Conservation (phyloP, 768 basidiomycete species). For the Kwoniella dendrophila region DNA sequence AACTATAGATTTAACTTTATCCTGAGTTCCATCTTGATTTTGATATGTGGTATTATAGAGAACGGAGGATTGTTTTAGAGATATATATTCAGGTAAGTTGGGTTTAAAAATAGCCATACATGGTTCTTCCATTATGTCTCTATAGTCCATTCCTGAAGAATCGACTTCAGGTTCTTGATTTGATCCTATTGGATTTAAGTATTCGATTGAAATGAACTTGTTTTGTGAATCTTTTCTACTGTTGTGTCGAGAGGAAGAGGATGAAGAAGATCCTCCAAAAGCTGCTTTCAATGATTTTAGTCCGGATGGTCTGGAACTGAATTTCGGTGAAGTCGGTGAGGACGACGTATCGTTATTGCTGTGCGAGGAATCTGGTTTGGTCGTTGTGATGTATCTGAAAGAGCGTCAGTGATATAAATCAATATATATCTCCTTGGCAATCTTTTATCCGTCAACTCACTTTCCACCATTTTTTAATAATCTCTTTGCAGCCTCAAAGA, state of each 20-base stretch:
- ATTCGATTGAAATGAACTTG: slow-evolving; percentile 37
- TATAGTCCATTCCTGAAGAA: slow-evolving; percentile 45
- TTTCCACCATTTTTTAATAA: slow-evolving; percentile 61
- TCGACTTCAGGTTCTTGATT: slow-evolving; percentile 54
- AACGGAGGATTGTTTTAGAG: neutral
- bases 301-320: slow-evolving; percentile 30
- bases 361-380: slow-evolving; percentile 19
- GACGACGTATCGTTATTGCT: too few relatives aligned
- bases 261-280: slow-evolving; percentile 24
- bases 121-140: slow-evolving; percentile 52
- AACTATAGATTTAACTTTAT: slow-evolving; percentile 28
- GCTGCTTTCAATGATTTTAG: slow-evolving; percentile 48
- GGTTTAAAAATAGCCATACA: slow-evolving; percentile 45
- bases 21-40: neutral
- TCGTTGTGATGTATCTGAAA: slow-evolving; percentile 61
- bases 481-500: slow-evolving; percentile 73
- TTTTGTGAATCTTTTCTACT: slow-evolving; percentile 46
- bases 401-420: neutral
- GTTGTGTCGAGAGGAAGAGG: too few relatives aligned
- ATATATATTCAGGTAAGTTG: slow-evolving; percentile 4
- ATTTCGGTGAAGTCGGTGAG: slow-evolving; percentile 18
- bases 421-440: neutral
- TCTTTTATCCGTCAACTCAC: slow-evolving; percentile 38
- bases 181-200: slow-evolving; percentile 41
- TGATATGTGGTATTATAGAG: neutral